phyloP scores from a whole-genome alignment of 495 filamentous ascomycete genomes.

The Ramalina intermedia region DNA sequence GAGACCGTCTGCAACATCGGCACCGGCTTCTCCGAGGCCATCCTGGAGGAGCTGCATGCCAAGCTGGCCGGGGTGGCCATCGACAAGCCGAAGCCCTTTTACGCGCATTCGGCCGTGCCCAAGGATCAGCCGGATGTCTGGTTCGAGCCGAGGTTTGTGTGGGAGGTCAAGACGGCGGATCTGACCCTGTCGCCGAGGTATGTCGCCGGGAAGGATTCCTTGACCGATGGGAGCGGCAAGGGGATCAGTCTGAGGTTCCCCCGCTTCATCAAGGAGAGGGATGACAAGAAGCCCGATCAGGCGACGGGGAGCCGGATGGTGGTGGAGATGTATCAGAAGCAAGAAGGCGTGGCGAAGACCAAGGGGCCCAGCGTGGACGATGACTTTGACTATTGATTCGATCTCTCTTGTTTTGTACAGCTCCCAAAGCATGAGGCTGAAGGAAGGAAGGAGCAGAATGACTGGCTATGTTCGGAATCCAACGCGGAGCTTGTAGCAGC shows the following conservation, averaged over 20 bases:
- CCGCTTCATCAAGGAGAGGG: slow-evolving; percentile 72
- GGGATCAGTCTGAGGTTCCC: slow-evolving; percentile 85
- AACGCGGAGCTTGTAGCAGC: not conserved
- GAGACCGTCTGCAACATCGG: slow-evolving; percentile 98
- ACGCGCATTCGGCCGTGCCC: slow-evolving; percentile 63
- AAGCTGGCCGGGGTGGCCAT: slow-evolving; percentile 60
- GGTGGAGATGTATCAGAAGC: slow-evolving; percentile 92
- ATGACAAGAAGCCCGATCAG: slow-evolving; percentile 89
- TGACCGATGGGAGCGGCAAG: slow-evolving; percentile 47
- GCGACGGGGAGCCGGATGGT: slow-evolving; percentile 73
- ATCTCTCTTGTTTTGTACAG: not conserved
- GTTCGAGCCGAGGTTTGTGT: slow-evolving; percentile 89
- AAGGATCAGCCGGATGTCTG: slow-evolving; percentile 96
- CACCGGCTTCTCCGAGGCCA: slow-evolving; percentile 83
- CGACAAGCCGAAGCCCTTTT: slow-evolving; percentile 86
- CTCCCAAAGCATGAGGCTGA: too few species aligned
- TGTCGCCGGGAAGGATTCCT: slow-evolving; percentile 59
- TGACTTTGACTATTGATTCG: slow-evolving; percentile 81
- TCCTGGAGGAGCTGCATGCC: slow-evolving; percentile 68
- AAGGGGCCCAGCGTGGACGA: slow-evolving; percentile 81
- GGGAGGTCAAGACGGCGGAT: slow-evolving; percentile 97
- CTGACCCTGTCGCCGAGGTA: slow-evolving; percentile 85
- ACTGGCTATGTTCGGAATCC: not conserved
- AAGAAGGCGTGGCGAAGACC: slow-evolving; percentile 64
- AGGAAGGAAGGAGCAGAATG: not conserved